Evolutionary conservation across 2,329 filamentous ascomycete species (phyloP).

Genomic region (Dactylellina haptotyla): DNA sequence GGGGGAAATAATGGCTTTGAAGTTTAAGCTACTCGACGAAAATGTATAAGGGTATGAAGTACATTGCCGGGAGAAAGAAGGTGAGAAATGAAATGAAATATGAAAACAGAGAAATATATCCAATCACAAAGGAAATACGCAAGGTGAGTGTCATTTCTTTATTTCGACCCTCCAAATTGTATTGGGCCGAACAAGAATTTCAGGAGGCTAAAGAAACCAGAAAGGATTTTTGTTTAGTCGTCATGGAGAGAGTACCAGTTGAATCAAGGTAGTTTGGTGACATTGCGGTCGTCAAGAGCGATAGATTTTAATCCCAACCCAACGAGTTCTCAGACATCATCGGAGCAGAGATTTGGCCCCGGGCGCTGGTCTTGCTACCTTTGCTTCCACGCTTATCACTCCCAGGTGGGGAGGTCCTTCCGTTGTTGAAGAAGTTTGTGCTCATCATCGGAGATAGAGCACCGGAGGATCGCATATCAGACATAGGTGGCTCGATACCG

Average conservation of each 20-base stretch:
- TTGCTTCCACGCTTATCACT: slow-evolving; percentile 76
- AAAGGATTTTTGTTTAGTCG: slow-evolving; percentile 26
- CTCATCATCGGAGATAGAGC: slow-evolving; percentile 62
- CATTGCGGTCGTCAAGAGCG: slow-evolving; percentile 40
- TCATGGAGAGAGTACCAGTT: slow-evolving; percentile 20
- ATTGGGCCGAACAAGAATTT: slow-evolving; percentile 16
- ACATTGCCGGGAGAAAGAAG: slow-evolving; percentile 48
- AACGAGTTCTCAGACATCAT: slow-evolving; percentile 94
- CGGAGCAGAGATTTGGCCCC: slow-evolving; percentile 81
- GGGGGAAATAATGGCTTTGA: slow-evolving; percentile 53
- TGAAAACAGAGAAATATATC: slow-evolving; percentile 53
- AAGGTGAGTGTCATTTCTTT: slow-evolving; percentile 33
- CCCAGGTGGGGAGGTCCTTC: slow-evolving; percentile 65
- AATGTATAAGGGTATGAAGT: slow-evolving; percentile 55
- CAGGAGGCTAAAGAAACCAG: slow-evolving; percentile 26
- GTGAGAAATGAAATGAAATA: slow-evolving; percentile 44
- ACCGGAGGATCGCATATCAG: slow-evolving; percentile 64
- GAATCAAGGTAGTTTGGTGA: slow-evolving; percentile 33
- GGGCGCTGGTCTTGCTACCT: slow-evolving; percentile 67
- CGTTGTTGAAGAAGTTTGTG: slow-evolving; percentile 60
- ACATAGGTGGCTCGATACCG: slow-evolving; percentile 65
- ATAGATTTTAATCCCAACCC: slow-evolving; percentile 81
- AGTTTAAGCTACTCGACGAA: slow-evolving; percentile 54
- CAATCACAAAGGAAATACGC: slow-evolving; percentile 54
- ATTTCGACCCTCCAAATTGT: neutral